Conservation (phyloP, 768 basidiomycete genomes). For the Boletus rubropictus region DNA sequence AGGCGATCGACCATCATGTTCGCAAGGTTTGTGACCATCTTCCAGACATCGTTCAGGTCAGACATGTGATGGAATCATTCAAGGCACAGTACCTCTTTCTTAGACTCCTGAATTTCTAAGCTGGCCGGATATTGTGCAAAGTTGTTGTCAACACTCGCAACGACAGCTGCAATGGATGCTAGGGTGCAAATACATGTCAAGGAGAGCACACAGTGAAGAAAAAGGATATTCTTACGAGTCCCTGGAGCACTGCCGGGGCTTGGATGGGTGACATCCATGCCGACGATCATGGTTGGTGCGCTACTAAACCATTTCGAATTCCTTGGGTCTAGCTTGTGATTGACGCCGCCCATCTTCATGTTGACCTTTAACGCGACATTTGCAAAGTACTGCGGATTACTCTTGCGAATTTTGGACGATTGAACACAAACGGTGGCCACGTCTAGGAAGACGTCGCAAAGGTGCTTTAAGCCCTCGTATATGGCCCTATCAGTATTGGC, state of each 20-base stretch:
- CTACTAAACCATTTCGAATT: slow-evolving; percentile 35
- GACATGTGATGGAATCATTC: background rate
- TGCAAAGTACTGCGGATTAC: slow-evolving; percentile 49
- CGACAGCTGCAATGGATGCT: slow-evolving; percentile 50
- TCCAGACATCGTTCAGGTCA: background rate
- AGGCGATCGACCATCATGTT: slow-evolving; percentile 47
- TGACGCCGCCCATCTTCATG: slow-evolving; percentile 51
- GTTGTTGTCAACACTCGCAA: slow-evolving; percentile 40
- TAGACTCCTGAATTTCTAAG: slow-evolving; percentile 47
- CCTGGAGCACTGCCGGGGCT: slow-evolving; percentile 61
- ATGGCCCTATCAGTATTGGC: slow-evolving; percentile 43
- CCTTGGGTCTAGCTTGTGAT: slow-evolving; percentile 40
- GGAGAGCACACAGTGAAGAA: background rate
- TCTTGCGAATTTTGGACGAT: slow-evolving; percentile 61
- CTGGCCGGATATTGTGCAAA: slow-evolving; percentile 49
- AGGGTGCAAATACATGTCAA: background rate
- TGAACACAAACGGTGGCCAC: slow-evolving; percentile 70
- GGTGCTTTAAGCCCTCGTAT: slow-evolving; percentile 48
- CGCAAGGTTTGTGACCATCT: slow-evolving; percentile 46
- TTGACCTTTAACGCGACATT: slow-evolving; percentile 53
- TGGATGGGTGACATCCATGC: slow-evolving; percentile 72
- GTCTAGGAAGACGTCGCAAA: slow-evolving; percentile 46
- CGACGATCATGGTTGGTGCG: slow-evolving; percentile 47
- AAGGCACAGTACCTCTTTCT: slow-evolving; percentile 53
- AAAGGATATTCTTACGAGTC: slow-evolving; percentile 30